These are phyloP conservation scores for Scleroderma citrinum DNA, from an alignment of 768 basidiomycete genomes.

Conservation along the genomic window DNA sequence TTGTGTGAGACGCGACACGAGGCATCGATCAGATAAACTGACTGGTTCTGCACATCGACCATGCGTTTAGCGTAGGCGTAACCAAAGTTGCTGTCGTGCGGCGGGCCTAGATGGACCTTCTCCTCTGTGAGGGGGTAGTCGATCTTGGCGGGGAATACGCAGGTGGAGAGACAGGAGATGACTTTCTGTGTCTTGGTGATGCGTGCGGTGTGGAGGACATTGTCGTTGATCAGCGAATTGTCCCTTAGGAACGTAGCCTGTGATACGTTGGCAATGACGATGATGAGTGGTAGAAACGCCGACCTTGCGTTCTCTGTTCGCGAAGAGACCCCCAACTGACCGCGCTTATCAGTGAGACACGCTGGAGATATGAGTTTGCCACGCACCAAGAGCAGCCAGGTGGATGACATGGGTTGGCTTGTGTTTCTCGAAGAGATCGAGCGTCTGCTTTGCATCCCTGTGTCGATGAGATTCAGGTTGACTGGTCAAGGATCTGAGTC, in stretches of 20 bases:
- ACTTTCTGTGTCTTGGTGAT: slow-evolving; percentile 64
- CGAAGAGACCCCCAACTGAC: slow-evolving; percentile 89
- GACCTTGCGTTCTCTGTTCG: slow-evolving; percentile 93
- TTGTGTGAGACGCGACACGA: not conserved
- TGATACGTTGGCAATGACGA: not conserved
- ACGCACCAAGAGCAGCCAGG: slow-evolving; percentile 85
- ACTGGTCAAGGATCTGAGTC: slow-evolving; percentile 1
- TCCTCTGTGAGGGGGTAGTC: slow-evolving; percentile 88
- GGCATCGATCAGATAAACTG: slow-evolving; percentile 16
- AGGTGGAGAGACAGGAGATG: slow-evolving; percentile 94
- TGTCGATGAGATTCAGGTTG: slow-evolving; percentile 1
- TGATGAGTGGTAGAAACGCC: slow-evolving; percentile 5
- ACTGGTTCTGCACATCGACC: slow-evolving; percentile 96
- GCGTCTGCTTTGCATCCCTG: slow-evolving; percentile 67
- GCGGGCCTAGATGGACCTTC: slow-evolving; percentile 89
- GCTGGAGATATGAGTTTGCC: not conserved
- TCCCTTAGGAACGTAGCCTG: slow-evolving; percentile 90
- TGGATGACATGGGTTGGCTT: slow-evolving; percentile 96
- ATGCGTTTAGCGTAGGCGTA: slow-evolving; percentile 95
- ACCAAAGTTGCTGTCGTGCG: slow-evolving; percentile 93
- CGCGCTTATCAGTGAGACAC: slow-evolving; percentile 3
- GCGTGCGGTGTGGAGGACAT: slow-evolving; percentile 75
- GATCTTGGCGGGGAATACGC: slow-evolving; percentile 95
- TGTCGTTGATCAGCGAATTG: slow-evolving; percentile 94
- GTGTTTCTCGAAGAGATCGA: slow-evolving; percentile 79